Evolutionary conservation across 129 eudicot genomes (phyloP).

Genomic region (Arctium minus): DNA sequence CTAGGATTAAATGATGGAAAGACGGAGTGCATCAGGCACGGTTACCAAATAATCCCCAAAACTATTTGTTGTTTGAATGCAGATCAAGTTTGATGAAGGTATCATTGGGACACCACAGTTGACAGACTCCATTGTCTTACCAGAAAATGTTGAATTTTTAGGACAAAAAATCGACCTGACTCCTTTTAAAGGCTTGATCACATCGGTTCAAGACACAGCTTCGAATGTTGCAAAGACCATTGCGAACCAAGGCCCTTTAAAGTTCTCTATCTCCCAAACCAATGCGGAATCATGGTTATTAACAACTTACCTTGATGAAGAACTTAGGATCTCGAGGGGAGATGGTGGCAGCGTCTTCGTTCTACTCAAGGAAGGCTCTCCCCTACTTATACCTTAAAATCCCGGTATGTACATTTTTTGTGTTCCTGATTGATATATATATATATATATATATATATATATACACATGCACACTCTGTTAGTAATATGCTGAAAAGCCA

Average conservation of each 20-base stretch:
- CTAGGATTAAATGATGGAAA: too few relatives aligned
- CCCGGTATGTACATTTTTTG: too few relatives aligned
- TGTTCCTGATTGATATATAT: too few relatives aligned
- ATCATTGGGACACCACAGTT: constrained; percentile 88
- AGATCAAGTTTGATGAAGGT: constrained; percentile 89
- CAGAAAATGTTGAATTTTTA: constrained; percentile 74
- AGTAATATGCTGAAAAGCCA: too few relatives aligned
- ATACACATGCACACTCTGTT: too few relatives aligned
- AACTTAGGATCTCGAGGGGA: constrained; percentile 88
- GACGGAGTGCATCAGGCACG: too few relatives aligned
- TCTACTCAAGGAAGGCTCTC: constrained; percentile 67
- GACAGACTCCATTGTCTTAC: constrained; percentile 76
- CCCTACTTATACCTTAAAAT: constrained; percentile 50
- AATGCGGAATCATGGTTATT: constrained; percentile 84
- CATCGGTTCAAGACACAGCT: constrained; percentile 79
- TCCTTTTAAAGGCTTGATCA: constrained; percentile 64
- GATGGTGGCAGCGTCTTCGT: constrained; percentile 94
- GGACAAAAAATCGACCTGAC: constrained; percentile 79
- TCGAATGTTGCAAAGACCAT: constrained; percentile 80
- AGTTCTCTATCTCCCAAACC: constrained; percentile 52
- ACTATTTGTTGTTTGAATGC: neutral
- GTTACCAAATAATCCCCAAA: too few relatives aligned
- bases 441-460: too few relatives aligned
- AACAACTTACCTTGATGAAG: constrained; percentile 87
- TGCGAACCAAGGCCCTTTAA: constrained; percentile 75